Percentiles rank a stretch among this genome's conserved stretches.
These are phyloP conservation scores for Trichoderma lentiforme DNA, from an alignment of 2,329 filamentous ascomycete genomes.

Conservation along the genomic window DNA sequence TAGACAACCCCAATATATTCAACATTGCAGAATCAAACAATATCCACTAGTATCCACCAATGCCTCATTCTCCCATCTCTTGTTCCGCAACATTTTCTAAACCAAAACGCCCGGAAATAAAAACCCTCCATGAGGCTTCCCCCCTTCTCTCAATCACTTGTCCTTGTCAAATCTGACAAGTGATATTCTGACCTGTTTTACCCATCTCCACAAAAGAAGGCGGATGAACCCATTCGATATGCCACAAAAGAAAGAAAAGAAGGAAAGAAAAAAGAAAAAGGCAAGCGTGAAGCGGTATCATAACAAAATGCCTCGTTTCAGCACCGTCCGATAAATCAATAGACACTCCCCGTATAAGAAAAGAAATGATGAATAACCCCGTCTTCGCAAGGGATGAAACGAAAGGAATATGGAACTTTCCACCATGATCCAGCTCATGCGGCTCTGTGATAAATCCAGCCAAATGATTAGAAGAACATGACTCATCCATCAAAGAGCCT, in stretches of 20 bases:
- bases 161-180: neutral
- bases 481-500: neutral
- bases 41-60: neutral
- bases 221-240: neutral
- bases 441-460: neutral
- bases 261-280: neutral
- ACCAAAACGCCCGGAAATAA: neutral
- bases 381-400: neutral
- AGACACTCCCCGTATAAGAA: neutral
- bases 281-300: neutral
- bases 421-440: neutral
- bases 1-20: neutral
- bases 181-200: neutral
- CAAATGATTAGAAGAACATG: neutral
- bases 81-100: neutral
- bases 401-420: neutral
- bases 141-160: neutral
- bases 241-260: neutral
- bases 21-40: neutral
- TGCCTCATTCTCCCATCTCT: neutral
- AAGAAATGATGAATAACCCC: neutral
- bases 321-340: neutral
- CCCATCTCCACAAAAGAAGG: neutral
- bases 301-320: neutral
- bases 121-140: neutral